Evolutionary conservation across 2,329 filamentous ascomycete genomes (phyloP).

Genomic region (Diaporthe velutina): DNA sequence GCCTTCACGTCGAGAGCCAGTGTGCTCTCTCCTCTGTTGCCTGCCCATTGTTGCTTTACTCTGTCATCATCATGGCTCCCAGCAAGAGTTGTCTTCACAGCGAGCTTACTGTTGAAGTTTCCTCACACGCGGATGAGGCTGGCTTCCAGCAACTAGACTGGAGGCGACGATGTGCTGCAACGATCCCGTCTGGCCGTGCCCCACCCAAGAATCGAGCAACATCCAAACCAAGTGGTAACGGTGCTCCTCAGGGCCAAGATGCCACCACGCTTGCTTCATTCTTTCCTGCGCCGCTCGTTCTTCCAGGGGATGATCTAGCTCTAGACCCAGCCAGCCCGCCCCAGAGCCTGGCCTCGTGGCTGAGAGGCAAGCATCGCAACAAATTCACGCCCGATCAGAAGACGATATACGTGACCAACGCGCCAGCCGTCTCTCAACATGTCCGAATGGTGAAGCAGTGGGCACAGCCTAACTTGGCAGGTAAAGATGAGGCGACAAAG

Average conservation of each 20-base stretch:
- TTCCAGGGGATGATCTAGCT: slow-evolving; percentile 71
- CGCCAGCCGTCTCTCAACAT: slow-evolving; percentile 57
- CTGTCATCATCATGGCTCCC: neutral
- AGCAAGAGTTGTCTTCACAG: slow-evolving; percentile 21
- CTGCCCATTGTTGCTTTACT: neutral
- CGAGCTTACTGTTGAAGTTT: slow-evolving; percentile 47
- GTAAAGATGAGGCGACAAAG: slow-evolving; percentile 52
- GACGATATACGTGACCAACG: slow-evolving; percentile 66
- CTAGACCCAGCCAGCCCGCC: slow-evolving; percentile 63
- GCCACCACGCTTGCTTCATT: slow-evolving; percentile 44
- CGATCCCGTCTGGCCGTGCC: slow-evolving; percentile 47
- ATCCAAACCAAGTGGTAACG: neutral
- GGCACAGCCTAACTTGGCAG: slow-evolving; percentile 51
- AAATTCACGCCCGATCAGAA: slow-evolving; percentile 58
- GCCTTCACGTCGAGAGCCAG: neutral
- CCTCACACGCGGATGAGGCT: slow-evolving; percentile 46
- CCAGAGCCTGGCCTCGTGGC: slow-evolving; percentile 68
- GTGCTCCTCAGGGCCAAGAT: slow-evolving; percentile 33
- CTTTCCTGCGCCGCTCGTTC: slow-evolving; percentile 70
- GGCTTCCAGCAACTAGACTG: slow-evolving; percentile 48
- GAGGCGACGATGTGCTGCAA: slow-evolving; percentile 47
- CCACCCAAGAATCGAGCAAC: slow-evolving; percentile 13
- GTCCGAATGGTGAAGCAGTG: slow-evolving; percentile 58
- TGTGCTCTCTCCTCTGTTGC: neutral
- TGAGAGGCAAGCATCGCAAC: slow-evolving; percentile 60